Evolutionary conservation across 768 basidiomycete species (phyloP).

Genomic region (Zangia roseola): DNA sequence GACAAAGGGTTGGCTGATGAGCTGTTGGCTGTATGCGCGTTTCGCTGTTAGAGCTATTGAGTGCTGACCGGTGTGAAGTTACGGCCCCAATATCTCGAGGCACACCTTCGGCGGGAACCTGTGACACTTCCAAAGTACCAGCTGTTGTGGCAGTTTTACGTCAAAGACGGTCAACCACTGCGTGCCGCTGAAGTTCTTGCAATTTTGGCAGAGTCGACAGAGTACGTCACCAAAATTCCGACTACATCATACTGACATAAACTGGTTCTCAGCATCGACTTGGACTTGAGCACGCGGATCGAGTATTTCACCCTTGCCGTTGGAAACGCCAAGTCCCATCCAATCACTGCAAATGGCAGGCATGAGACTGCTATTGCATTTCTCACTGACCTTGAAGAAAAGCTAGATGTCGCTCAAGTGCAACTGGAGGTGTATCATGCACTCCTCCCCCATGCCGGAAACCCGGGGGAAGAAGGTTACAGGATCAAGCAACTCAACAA

Average conservation of each 20-base stretch:
- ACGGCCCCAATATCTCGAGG: slow-evolving; percentile 84
- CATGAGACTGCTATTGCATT: slow-evolving; percentile 94
- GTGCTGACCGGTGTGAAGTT: slow-evolving; percentile 47
- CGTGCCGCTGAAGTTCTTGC: slow-evolving; percentile 86
- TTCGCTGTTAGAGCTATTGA: neutral
- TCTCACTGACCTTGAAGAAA: slow-evolving; percentile 93
- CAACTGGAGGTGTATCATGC: slow-evolving; percentile 87
- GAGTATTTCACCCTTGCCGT: slow-evolving; percentile 94
- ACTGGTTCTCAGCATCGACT: slow-evolving; percentile 51
- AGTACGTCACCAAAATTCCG: slow-evolving; percentile 46
- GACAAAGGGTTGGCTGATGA: slow-evolving; percentile 78
- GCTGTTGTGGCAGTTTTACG: slow-evolving; percentile 95
- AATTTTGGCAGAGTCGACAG: slow-evolving; percentile 77
- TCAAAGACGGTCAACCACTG: slow-evolving; percentile 83
- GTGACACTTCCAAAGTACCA: slow-evolving; percentile 79
- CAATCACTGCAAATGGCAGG: slow-evolving; percentile 68
- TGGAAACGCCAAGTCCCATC: slow-evolving; percentile 94
- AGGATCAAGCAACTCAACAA: slow-evolving; percentile 59
- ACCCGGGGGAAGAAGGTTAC: slow-evolving; percentile 61
- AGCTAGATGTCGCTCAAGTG: slow-evolving; percentile 94
- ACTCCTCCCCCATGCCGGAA: slow-evolving; percentile 57
- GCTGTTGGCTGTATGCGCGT: slow-evolving; percentile 74
- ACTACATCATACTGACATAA: neutral
- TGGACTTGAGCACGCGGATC: slow-evolving; percentile 70
- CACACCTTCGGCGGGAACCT: slow-evolving; percentile 82